phyloP scores from a whole-genome alignment of 2,329 filamentous ascomycete species.

The Drechmeria coniospora region DNA sequence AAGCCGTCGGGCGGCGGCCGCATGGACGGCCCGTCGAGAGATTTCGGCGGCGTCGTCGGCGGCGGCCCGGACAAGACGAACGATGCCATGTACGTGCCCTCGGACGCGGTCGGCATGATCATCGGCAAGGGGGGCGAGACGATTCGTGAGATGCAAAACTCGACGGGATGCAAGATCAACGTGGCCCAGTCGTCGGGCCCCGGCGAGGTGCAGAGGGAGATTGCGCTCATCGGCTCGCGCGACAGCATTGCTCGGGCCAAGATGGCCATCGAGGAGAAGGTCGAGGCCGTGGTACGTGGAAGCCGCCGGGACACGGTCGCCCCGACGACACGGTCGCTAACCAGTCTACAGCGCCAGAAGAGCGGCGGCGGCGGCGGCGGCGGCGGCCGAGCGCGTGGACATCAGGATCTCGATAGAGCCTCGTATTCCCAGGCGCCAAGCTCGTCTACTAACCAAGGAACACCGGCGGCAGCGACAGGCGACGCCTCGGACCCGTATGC shows the following conservation, averaged over 20 bases:
- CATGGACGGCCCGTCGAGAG: slow-evolving; percentile 15
- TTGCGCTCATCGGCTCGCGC: slow-evolving; percentile 64
- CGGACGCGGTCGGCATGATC: slow-evolving; percentile 89
- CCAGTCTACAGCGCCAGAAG: slow-evolving; percentile 32
- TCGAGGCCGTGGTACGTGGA: slow-evolving; percentile 65
- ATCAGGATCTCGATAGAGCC: slow-evolving; percentile 39
- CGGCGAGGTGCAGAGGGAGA: slow-evolving; percentile 68
- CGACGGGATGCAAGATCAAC: slow-evolving; percentile 86
- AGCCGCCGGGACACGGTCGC: not conserved
- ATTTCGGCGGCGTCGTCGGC: slow-evolving; percentile 18
- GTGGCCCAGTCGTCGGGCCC: slow-evolving; percentile 69
- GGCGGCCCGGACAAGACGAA: slow-evolving; percentile 50
- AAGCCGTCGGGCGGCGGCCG: slow-evolving; percentile 14
- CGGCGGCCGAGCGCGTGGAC: slow-evolving; percentile 24
- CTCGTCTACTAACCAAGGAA: slow-evolving; percentile 23
- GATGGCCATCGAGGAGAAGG: slow-evolving; percentile 77
- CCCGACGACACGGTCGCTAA: slow-evolving; percentile 18
- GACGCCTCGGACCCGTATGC: slow-evolving; percentile 57
- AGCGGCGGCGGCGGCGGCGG: slow-evolving; percentile 31
- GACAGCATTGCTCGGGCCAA: slow-evolving; percentile 72
- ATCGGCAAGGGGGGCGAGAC: slow-evolving; percentile 91
- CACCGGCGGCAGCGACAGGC: slow-evolving; percentile 27
- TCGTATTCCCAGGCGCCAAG: slow-evolving; percentile 33
- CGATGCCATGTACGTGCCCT: slow-evolving; percentile 73
- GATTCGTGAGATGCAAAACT: slow-evolving; percentile 83